Base-by-base conservation (phyloP, 129 eudicot species). In the Centrapalus pauciflorus region DNA sequence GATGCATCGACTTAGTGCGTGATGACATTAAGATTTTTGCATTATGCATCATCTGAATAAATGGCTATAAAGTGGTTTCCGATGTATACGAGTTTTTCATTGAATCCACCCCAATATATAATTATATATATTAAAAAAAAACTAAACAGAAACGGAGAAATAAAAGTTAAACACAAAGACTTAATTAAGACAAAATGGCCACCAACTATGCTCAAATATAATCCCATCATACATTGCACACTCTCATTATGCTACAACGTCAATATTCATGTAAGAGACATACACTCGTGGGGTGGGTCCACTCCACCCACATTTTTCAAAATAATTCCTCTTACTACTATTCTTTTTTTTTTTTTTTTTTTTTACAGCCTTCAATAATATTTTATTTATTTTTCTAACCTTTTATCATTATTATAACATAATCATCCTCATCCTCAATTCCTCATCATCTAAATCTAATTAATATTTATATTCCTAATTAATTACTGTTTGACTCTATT, bases 231-330 rank as follows among this genome's bases (percentile, higher is more conserved):
- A 48, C 54, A 48, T 46, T 46, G 54, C 54, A 46, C 17, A 46
- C 54, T n/a, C 14, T 4, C 54, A 46, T 69, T 55, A 54, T 55
- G 64, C 55, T 37, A 7, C 38, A 30, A 49, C 14, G 52, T 17
- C 63, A 64, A 64, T 73, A 27, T 64, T 65, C 72, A 64, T 64
- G 50, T 55, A 28, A 65, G 72, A 64, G 72, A 74, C 78, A 64
- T 23, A 64, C 71, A 74, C 72, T 74, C 72, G 78, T 74, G 78
- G 78, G 78, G 78, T 74, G 78, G 78, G 78, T 74, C 72, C 60
- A 74, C 67, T 64, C 65, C 66, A 74, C 65, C 54, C 64, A 64
- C 50, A 74, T 64, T 64, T 74, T n/a, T 38, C 64, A 34, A 50
- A 52, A 74, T 74, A 74, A 64, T 52, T 74, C 60, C n/a, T n/a